Evolutionary conservation across 129 eudicot species (phyloP).

Genomic region (Helianthus annuus): DNA sequence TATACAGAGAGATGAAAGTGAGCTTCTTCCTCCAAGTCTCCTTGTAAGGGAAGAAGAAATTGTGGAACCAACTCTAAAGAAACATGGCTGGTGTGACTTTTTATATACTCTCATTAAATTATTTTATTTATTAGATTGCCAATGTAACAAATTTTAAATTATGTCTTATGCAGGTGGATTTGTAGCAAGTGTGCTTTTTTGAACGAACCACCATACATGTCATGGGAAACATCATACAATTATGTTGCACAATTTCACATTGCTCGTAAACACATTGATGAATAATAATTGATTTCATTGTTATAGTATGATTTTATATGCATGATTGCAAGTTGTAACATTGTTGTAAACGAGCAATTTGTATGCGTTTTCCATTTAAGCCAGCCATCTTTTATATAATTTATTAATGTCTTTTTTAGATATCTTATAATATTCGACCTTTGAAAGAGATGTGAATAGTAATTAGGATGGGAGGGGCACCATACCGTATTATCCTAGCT

Average conservation of each 20-base stretch:
- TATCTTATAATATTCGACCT: too few species aligned
- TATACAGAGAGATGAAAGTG: conserved; percentile 25
- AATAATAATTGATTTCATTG: too few species aligned
- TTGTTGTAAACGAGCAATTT: too few species aligned
- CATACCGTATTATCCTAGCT: too few species aligned
- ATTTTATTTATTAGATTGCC: background rate
- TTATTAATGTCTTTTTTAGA: too few species aligned
- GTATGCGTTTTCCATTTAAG: too few species aligned
- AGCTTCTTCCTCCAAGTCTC: conserved; percentile 14
- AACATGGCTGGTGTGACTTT: conserved; percentile 37
- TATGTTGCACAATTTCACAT: conserved; percentile 34
- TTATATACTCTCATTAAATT: background rate
- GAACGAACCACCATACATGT: conserved; percentile 29
- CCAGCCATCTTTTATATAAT: too few species aligned
- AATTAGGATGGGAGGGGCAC: too few species aligned
- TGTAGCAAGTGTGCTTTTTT: conserved; percentile 40
- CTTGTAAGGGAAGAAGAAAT: conserved; percentile 17
- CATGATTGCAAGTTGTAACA: too few species aligned
- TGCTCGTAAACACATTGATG: conserved; percentile 25
- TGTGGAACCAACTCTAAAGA: conserved; percentile 36
- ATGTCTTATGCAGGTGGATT: conserved; percentile 32
- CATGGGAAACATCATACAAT: conserved; percentile 23
- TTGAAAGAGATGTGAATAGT: too few species aligned
- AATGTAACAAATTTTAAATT: background rate
- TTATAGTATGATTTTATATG: too few species aligned